A percentile compares a stretch with the other conserved stretches of the same genome.
Conservation (phyloP, 306 rosid species). For the Hippophae rhamnoides region DNA sequence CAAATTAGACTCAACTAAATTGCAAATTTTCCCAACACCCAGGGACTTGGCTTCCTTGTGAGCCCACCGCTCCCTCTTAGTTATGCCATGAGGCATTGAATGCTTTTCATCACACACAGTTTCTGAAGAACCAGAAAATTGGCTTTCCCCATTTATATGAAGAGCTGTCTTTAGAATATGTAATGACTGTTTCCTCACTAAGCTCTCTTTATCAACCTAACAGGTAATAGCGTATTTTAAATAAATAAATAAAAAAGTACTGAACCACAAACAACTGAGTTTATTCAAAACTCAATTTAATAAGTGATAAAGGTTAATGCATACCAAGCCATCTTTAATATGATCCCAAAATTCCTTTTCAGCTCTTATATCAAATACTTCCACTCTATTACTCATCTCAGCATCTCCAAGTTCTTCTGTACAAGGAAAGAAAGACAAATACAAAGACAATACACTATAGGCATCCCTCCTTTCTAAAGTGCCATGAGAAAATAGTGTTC, state of each 20-base stretch:
- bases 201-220: constrained; percentile 80
- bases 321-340: constrained; percentile 79
- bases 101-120: constrained; percentile 17
- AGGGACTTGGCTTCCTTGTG: constrained; percentile 77
- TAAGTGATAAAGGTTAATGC: constrained; percentile 9
- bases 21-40: constrained; percentile 61
- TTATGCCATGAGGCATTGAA: constrained; percentile 34
- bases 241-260: neutral
- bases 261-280: constrained; percentile 16
- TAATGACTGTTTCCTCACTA: constrained; percentile 81
- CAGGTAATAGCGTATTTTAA: constrained; percentile 8
- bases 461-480: constrained; percentile 80
- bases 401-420: constrained; percentile 38
- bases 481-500: constrained; percentile 61
- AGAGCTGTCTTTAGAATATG: constrained; percentile 57
- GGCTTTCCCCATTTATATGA: constrained; percentile 25
- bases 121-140: constrained; percentile 29
- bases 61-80: constrained; percentile 83
- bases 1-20: constrained; percentile 30
- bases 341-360: constrained; percentile 78
- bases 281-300: constrained; percentile 15
- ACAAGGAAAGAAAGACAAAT: constrained; percentile 47
- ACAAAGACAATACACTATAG: constrained; percentile 62
- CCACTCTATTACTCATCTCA: constrained; percentile 20
- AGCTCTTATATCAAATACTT: constrained; percentile 54